phyloP scores from a whole-genome alignment of 108 stramenopile species.

The Chaetoceros muelleri region DNA sequence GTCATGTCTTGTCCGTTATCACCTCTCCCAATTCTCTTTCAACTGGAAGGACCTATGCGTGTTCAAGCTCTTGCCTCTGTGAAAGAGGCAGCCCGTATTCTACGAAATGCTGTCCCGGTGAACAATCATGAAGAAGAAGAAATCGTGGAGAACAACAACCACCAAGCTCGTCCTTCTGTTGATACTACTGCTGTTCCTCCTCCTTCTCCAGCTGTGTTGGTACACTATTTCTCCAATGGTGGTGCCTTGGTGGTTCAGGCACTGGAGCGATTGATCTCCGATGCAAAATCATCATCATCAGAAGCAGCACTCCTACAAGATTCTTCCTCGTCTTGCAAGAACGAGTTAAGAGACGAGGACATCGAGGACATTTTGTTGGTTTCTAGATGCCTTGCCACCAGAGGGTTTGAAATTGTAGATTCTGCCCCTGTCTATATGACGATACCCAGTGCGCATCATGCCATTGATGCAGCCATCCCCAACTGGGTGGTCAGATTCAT shows the following conservation, averaged over 20 bases:
- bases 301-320: too few relatives aligned
- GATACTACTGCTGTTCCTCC: background rate
- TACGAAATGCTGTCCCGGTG: too few relatives aligned
- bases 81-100: background rate
- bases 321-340: too few relatives aligned
- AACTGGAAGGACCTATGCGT: background rate
- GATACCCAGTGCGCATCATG: background rate
- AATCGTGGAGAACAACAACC: too few relatives aligned
- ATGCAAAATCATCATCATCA: too few relatives aligned
- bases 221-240: background rate
- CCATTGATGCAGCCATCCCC: background rate
- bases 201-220: background rate
- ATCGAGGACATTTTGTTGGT: background rate
- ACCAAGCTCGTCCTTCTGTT: too few relatives aligned
- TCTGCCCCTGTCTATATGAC: background rate
- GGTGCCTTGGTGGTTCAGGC: background rate
- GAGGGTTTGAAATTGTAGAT: background rate
- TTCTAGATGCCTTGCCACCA: background rate
- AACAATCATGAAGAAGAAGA: too few relatives aligned
- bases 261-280: background rate
- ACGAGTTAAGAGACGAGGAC: background rate
- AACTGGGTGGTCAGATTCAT: background rate
- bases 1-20: background rate
- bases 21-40: background rate
- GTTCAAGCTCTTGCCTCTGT: background rate